Conservation (phyloP, 805 yeast species). For the Candida hungchunana region DNA sequence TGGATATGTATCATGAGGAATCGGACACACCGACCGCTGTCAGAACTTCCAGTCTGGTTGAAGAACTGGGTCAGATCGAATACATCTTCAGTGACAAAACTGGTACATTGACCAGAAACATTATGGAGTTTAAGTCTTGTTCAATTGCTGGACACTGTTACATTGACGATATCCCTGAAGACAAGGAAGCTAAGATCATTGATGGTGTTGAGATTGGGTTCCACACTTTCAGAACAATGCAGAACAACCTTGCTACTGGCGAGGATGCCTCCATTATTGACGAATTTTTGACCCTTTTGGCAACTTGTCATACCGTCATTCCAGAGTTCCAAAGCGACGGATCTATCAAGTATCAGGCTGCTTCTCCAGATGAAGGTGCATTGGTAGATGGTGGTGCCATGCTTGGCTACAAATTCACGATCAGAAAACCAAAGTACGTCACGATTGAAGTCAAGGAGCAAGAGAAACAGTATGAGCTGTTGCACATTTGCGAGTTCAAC, state of each 20-base stretch:
- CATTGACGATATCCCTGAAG: constrained; percentile 88
- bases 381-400: constrained; percentile 93
- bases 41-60: constrained; percentile 92
- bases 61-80: constrained; percentile 95
- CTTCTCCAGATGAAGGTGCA: constrained; percentile 99
- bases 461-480: constrained; percentile 64
- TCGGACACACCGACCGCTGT: constrained; percentile 94
- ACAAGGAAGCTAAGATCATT: constrained; percentile 60
- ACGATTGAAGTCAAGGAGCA: constrained; percentile 50
- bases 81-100: constrained; percentile 96
- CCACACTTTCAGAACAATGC: constrained; percentile 64
- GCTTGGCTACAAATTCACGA: constrained; percentile 77
- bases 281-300: constrained; percentile 76
- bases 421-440: constrained; percentile 82
- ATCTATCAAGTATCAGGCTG: constrained; percentile 89
- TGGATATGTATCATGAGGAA: constrained; percentile 85
- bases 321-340: constrained; percentile 74
- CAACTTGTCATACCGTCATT: constrained; percentile 96
- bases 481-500: constrained; percentile 93
- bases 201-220: constrained; percentile 84
- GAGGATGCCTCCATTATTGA: constrained; percentile 50
- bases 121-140: constrained; percentile 94
- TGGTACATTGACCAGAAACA: constrained; percentile 92
- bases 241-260: constrained; percentile 42
- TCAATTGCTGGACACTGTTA: constrained; percentile 91